Base-by-base conservation (phyloP, 495 filamentous ascomycete species). In the Hyaloscypha bicolor region DNA sequence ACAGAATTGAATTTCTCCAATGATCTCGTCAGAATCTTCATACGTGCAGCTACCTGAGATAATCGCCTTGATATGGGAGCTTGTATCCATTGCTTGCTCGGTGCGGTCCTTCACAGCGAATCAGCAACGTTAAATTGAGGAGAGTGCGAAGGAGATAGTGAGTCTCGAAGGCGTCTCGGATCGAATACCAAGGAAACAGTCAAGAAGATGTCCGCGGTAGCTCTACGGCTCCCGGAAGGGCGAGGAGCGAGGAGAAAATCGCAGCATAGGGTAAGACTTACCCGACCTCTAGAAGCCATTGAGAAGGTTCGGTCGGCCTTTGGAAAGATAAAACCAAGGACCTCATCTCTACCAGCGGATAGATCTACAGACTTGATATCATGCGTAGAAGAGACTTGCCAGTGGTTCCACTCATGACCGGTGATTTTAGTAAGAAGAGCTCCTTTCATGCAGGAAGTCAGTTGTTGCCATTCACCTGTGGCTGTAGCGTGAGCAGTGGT, bases 1-100 rank as follows among this genome's bases (percentile, higher is more conserved):
- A 42, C 87, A 84, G 71, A 96, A 90, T 71, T 97, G 92, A 52
- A 97, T 72, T 73, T 98, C 94, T 51, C 93, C 94, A n/a, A 96
- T 76, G 4, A 97, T 71, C 55, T 91, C 76, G 64, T 84, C 89
- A 74, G 70, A 66, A 60, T 77, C 76, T 3, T 55, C 60, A 45
- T 68, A 65, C 6, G 53, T 63, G 48, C 76, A 79, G 9, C 73
- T 75, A 1, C 77, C 77, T 67, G 79, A 76, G 1, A 79, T 70
- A 21, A 76, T 73, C 31, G 73, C 68, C 9, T 57, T 68, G 9
- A 75, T 76, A 63, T 76, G 71, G 9, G 63, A 31, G 21, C 63
- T 73, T 21, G 72, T 71, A 77, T 94, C 92, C 59, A 88, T 82
- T 8, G 91, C 88, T 53, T 85, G 87, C 48, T 91, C 86, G 16